Evolutionary conservation across 1,284 basidiomycete genomes (phyloP), one percentile per base, ranked within the genome.

Genomic region (Cutaneotrichosporon arboriforme): DNA sequence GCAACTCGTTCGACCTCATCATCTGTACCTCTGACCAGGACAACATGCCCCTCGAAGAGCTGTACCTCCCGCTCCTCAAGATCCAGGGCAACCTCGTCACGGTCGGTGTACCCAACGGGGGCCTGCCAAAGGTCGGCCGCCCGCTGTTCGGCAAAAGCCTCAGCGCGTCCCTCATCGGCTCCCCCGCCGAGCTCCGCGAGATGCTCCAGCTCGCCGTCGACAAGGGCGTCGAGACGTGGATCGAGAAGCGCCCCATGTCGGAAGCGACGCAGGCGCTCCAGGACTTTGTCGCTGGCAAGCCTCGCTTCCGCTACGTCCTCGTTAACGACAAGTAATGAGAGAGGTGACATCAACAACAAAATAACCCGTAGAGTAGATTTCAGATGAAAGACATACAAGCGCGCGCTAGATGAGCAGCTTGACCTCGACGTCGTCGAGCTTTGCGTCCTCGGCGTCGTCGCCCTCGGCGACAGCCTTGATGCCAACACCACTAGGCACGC

Each of bases 401-500:
- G 26, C 18, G 10, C 10, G 21, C 43, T 45, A 45, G 33, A 45
- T 21, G 5, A 17, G 31, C 33, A 20, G 31, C 39, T 48, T 46
- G 20, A 54, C 31, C 21, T 57, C 52, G 13, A 52, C 42, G 7
- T 49, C 52, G 43, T 60, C 53, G 31, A 55, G 55, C 51, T 33
- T 41, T n/a, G 23, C 42, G 22, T 52, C 59, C 52, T 34, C 49
- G 26, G 39, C 87, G 3, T 50, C 50, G 36, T 60, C 55, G 1
- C 55, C 59, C n/a, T 48, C 46, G 1, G 57, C 64, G 12, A 82
- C 77, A 2, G 87, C 79, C 59, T 78, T 83, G 23, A 84, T 79
- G 9, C 88, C 87, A 1, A 84, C 83, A 3, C 87, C 86, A 4
- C 83, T 84, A 1, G 86, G 85, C 8, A 70, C 56, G 63, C 84